Evolutionary conservation across 139 green algal species (phyloP).

Genomic region (Chlorella sp.): DNA sequence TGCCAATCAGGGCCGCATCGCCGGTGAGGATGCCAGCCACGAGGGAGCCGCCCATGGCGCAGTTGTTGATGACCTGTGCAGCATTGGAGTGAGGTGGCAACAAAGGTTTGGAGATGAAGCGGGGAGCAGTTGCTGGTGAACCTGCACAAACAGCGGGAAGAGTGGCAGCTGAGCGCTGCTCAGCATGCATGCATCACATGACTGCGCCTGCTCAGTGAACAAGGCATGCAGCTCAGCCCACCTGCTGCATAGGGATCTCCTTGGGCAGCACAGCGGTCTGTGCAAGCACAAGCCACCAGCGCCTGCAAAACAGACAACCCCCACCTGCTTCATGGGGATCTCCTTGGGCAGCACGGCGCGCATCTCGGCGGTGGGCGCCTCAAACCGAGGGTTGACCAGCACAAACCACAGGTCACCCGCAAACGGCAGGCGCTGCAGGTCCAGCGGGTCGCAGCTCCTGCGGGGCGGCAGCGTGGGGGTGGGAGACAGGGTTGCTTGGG

Average conservation of each 20-base stretch:
- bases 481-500: not conserved
- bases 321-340: constrained; percentile 77
- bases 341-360: constrained; percentile 88
- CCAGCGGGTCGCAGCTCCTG: constrained; percentile 73
- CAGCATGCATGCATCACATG: not conserved
- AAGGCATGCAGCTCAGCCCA: not conserved
- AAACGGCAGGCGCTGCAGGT: constrained; percentile 66
- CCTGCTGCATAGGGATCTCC: not conserved
- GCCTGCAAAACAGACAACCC: not conserved
- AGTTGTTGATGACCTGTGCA: constrained; percentile 86
- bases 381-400: constrained; percentile 95
- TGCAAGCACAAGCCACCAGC: not conserved
- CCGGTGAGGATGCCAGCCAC: constrained; percentile 85
- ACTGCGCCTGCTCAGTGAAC: not conserved
- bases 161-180: not conserved
- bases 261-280: not conserved
- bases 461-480: not conserved
- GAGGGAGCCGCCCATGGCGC: constrained; percentile 82
- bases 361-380: constrained; percentile 95
- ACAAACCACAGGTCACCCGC: constrained; percentile 83
- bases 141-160: not conserved
- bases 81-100: no score
- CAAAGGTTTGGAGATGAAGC: no score
- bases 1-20: constrained; percentile 78
- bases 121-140: not conserved